Conservation (phyloP, 1,284 basidiomycete species). For the Tylopilus sp. region DNA sequence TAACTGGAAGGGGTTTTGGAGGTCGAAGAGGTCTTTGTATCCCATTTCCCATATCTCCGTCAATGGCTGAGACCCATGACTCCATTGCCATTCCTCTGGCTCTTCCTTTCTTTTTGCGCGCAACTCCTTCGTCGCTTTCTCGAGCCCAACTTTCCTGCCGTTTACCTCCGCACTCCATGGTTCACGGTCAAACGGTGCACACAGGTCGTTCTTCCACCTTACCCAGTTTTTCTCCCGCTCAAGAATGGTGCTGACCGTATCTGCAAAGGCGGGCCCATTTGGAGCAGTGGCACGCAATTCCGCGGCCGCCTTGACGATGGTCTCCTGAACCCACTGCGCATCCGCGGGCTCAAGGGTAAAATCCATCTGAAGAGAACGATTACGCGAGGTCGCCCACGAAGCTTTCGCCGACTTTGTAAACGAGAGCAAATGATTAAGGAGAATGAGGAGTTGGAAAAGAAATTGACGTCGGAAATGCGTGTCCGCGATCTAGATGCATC, state of each 20-base stretch:
- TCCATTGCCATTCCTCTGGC: slow-evolving; percentile 56
- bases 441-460: slow-evolving; percentile 80
- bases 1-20: slow-evolving; percentile 65
- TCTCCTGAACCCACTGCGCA: slow-evolving; percentile 72
- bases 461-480: slow-evolving; percentile 89
- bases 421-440: slow-evolving; percentile 74
- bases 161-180: slow-evolving; percentile 51
- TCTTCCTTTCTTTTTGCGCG: slow-evolving; percentile 53
- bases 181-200: slow-evolving; percentile 70
- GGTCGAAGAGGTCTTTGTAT: slow-evolving; percentile 56
- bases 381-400: slow-evolving; percentile 55
- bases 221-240: slow-evolving; percentile 86
- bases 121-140: slow-evolving; percentile 54
- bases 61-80: slow-evolving; percentile 59
- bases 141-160: slow-evolving; percentile 49
- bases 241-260: slow-evolving; percentile 65
- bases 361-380: slow-evolving; percentile 75
- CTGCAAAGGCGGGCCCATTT: slow-evolving; percentile 68
- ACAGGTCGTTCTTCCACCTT: slow-evolving; percentile 78
- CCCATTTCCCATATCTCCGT: slow-evolving; percentile 81
- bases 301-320: slow-evolving; percentile 57
- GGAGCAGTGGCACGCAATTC: slow-evolving; percentile 73
- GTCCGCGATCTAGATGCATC: slow-evolving; percentile 66
- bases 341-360: slow-evolving; percentile 67
- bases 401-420: slow-evolving; percentile 71